These are phyloP conservation scores for Arthrobotrys conoides DNA, from an alignment of 2,329 filamentous ascomycete genomes.

Conservation along the genomic window DNA sequence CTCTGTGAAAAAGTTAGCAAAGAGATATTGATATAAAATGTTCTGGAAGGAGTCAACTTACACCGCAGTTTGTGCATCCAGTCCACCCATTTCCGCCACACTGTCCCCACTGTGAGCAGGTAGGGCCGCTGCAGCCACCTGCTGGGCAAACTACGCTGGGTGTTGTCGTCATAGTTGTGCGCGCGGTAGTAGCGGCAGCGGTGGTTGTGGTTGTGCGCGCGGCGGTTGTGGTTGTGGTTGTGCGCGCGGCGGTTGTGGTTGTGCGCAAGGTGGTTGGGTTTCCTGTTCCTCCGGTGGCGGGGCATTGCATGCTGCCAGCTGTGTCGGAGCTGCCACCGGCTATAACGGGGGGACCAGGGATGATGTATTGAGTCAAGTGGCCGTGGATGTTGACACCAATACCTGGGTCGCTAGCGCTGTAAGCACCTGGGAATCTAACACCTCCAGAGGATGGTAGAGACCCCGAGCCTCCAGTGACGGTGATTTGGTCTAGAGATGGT, in stretches of 20 bases:
- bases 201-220: constrained; percentile 8
- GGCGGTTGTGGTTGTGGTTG: constrained; percentile 19
- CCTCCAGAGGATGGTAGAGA: constrained; percentile 66
- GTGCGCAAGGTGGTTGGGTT: constrained; percentile 31
- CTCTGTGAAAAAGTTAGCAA: constrained; percentile 1
- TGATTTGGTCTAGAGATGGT: constrained; percentile 67
- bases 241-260: constrained; percentile 1
- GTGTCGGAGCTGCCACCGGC: constrained; percentile 37
- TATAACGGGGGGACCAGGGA: constrained; percentile 67
- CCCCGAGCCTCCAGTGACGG: constrained; percentile 69
- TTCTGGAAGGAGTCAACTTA: constrained; percentile 18
- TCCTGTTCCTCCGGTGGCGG: constrained; percentile 34
- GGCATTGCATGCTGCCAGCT: constrained; percentile 41
- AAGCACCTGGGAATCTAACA: constrained; percentile 70
- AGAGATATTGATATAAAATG: neutral
- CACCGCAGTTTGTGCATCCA: constrained; percentile 50
- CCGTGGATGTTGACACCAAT: constrained; percentile 70
- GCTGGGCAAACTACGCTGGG: constrained; percentile 20
- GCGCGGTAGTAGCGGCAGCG: neutral
- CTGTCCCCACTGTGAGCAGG: constrained; percentile 36
- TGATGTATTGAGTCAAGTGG: constrained; percentile 66
- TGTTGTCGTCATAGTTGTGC: constrained; percentile 2
- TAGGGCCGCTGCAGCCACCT: constrained; percentile 11
- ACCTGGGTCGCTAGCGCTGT: constrained; percentile 69
- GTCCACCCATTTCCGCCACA: constrained; percentile 50